phyloP scores from a whole-genome alignment of 306 rosid species.

The Dalbergia cochinchinensis region DNA sequence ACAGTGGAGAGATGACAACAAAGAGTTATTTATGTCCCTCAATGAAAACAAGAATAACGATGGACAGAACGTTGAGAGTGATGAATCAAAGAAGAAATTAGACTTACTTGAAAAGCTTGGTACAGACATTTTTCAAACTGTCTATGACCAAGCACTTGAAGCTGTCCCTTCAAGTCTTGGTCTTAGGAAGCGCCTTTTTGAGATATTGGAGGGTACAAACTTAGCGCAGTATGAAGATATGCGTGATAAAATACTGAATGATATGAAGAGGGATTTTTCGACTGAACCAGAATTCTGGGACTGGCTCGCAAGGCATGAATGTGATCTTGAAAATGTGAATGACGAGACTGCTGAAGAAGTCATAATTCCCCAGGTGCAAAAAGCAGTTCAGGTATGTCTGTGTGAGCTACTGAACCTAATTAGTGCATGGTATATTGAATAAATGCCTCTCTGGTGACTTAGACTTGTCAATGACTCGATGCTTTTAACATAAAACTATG shows the following conservation, averaged over 20 bases:
- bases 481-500: slow-evolving; percentile 22
- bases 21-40: slow-evolving; percentile 77
- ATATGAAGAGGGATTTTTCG: slow-evolving; percentile 76
- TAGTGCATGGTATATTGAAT: slow-evolving; percentile 29
- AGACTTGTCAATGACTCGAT: neutral
- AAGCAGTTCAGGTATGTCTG: slow-evolving; percentile 74
- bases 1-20: slow-evolving; percentile 84
- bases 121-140: slow-evolving; percentile 60
- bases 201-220: slow-evolving; percentile 79
- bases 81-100: slow-evolving; percentile 51
- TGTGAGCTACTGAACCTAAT: slow-evolving; percentile 12
- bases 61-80: slow-evolving; percentile 46
- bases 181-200: slow-evolving; percentile 78
- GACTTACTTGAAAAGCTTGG: slow-evolving; percentile 70
- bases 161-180: slow-evolving; percentile 78
- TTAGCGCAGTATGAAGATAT: slow-evolving; percentile 72
- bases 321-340: slow-evolving; percentile 47
- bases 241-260: slow-evolving; percentile 67
- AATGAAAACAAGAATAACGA: slow-evolving; percentile 53
- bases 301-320: slow-evolving; percentile 85
- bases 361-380: slow-evolving; percentile 55
- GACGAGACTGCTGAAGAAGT: slow-evolving; percentile 55
- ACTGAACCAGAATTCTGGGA: slow-evolving; percentile 83
- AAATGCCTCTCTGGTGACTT: slow-evolving; percentile 22
- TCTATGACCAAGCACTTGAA: slow-evolving; percentile 73